A percentile compares a stretch with the other conserved stretches of the same genome.
Evolutionary conservation across 768 basidiomycete genomes (phyloP).

Genomic region (Agaricus subrufescens): DNA sequence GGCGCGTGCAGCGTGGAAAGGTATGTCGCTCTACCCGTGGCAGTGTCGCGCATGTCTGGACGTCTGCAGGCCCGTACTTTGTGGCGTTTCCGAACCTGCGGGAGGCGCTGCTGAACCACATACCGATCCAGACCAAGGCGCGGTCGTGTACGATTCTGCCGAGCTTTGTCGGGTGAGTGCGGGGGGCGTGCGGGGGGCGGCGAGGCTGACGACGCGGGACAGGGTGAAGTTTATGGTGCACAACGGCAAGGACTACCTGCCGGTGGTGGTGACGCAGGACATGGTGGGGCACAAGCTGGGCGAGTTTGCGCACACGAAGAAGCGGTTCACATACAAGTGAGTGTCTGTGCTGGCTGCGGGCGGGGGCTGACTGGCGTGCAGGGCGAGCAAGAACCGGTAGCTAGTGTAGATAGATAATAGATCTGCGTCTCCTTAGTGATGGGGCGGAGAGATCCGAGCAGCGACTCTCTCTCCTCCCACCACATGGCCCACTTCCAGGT

Average conservation of each 20-base stretch:
- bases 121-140: slow-evolving; percentile 86
- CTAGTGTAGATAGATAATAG: not conserved
- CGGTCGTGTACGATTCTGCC: slow-evolving; percentile 91
- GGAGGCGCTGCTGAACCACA: slow-evolving; percentile 73
- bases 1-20: slow-evolving; percentile 85
- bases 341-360: slow-evolving; percentile 24
- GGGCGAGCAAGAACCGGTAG: slow-evolving; percentile 10
- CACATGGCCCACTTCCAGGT: slow-evolving; percentile 35
- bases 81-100: slow-evolving; percentile 87
- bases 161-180: slow-evolving; percentile 86
- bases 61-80: slow-evolving; percentile 79
- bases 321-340: slow-evolving; percentile 81
- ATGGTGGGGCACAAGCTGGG: slow-evolving; percentile 99
- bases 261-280: slow-evolving; percentile 86
- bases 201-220: not conserved
- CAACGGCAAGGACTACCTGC: slow-evolving; percentile 88
- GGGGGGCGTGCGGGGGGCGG: not conserved
- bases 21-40: slow-evolving; percentile 26
- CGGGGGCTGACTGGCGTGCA: not conserved
- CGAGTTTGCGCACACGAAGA: slow-evolving; percentile 89
- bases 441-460: slow-evolving; percentile 16
- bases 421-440: slow-evolving; percentile 16
- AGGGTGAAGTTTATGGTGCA: slow-evolving; percentile 90
- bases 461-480: not conserved
- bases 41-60: not conserved